Base-by-base conservation (phyloP, 257 asterid genomes). In the Jaltomata sinuosa region DNA sequence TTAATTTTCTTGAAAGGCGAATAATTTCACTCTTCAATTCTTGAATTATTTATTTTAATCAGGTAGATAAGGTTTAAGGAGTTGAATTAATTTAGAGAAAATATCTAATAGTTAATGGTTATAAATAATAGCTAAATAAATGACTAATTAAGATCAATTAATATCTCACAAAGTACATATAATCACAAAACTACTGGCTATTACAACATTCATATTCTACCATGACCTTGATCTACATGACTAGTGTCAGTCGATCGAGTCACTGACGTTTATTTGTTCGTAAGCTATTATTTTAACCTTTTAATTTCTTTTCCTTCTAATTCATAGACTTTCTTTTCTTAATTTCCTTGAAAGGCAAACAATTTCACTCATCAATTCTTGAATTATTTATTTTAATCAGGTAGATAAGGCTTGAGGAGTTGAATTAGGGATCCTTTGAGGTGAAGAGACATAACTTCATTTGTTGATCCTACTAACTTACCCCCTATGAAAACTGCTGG, bases 391-490 rank as follows among this genome's bases (percentile, higher is more conserved):
- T 47, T 47, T 27, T 76, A 47, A 49, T 76, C 54, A 81, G 55
- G 59, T 11, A 81, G 42, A 38, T 88, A 88, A 0, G 93, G 93
- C 72, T 87, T 84, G 84, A 94, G 89, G 31, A 89, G 84, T 15
- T 88, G 92, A 40, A 88, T 61, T 81, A 94, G 93, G 29, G 93
- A 85, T 50, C 98, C 97, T 83, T 95, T 93, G 42, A 94, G 90
- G 89, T 93, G 98, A 83, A 91, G 97, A 1, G 98, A 92, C 98
- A 94, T 94, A 67, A 94, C 97, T 91, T 94, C 97, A 53, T 91
- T 91, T 86, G 97, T 94, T 42, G 97, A 94, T 1, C 97, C 97
- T 12, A 94, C 86, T 5, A 94, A 90, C 85, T 90, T 82, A 0
- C 98, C 98, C 16, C 89, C 90, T 32, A 94, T 87, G 92, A 91